phyloP scores from a whole-genome alignment of 352 stramenopile genomes.

The Blastocystis sp. region DNA sequence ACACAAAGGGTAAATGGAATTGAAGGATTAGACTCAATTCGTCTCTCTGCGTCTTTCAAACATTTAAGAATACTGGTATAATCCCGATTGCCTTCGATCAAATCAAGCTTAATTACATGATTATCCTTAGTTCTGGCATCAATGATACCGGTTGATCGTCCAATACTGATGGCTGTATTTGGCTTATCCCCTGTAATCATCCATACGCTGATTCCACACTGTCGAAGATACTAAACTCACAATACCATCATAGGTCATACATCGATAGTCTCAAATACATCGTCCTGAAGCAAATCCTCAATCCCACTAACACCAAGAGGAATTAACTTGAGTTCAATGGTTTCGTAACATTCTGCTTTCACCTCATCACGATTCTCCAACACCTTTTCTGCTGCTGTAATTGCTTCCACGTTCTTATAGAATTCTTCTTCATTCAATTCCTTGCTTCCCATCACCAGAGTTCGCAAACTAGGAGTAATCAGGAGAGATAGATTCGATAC shows the following conservation, averaged over 20 bases:
- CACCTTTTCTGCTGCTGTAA: conserved; percentile 70
- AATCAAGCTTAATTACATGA: conserved; percentile 2
- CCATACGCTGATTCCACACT: conserved; percentile 83
- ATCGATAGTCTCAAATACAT: conserved; percentile 79
- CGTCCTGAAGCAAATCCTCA: conserved; percentile 81
- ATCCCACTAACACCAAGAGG: conserved; percentile 80
- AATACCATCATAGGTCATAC: conserved; percentile 68
- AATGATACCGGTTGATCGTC: conserved; percentile 68
- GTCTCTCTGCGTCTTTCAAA: neutral
- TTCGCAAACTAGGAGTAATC: conserved; percentile 73
- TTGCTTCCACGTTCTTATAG: conserved; percentile 74
- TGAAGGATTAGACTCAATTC: neutral
- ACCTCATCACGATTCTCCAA: conserved; percentile 75
- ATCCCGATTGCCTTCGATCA: neutral
- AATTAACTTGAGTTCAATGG: conserved; percentile 77
- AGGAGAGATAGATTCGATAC: neutral
- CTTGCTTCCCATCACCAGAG: conserved; percentile 77
- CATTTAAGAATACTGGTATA: neutral
- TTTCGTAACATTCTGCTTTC: conserved; percentile 72
- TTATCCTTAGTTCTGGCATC: neutral
- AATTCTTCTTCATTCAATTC: conserved; percentile 74
- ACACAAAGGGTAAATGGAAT: conserved; percentile 40
- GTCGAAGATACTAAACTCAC: conserved; percentile 71
- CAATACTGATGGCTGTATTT: conserved; percentile 83
- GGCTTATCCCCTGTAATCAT: conserved; percentile 86